A percentile compares a stretch with the other conserved stretches of the same genome.
These are phyloP conservation scores for Talaromyces trachyspermus DNA, from an alignment of 495 filamentous ascomycete species.

Conservation along the genomic window DNA sequence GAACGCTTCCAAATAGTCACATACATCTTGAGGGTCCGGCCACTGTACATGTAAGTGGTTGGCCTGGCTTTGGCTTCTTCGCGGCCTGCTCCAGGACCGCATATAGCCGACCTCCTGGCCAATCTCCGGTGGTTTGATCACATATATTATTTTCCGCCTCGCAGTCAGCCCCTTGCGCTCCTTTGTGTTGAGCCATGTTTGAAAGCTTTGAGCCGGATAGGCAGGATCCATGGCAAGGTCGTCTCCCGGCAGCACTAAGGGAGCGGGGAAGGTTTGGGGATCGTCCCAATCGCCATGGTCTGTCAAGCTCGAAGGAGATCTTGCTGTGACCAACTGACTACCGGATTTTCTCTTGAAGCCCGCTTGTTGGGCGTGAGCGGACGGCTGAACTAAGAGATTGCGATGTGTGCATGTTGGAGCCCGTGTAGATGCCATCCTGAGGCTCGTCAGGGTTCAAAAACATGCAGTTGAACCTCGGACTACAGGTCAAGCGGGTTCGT, in stretches of 20 bases:
- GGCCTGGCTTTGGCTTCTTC: not conserved
- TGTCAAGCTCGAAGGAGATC: no score
- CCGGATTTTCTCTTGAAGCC: no score
- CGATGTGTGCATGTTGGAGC: no score
- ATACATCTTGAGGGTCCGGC: constrained; percentile 28
- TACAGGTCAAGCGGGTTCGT: no score
- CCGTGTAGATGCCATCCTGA: no score
- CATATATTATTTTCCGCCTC: constrained; percentile 44
- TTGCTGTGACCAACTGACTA: no score
- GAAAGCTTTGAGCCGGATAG: constrained; percentile 49
- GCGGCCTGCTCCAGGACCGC: constrained; percentile 28
- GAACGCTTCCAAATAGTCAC: constrained; percentile 51
- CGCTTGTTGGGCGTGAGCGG: no score
- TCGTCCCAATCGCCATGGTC: no score
- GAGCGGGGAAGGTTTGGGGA: constrained; percentile 61
- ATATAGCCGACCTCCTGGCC: constrained; percentile 25
- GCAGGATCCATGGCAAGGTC: constrained; percentile 48
- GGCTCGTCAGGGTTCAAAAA: no score
- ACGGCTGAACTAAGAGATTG: no score
- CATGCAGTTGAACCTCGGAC: no score
- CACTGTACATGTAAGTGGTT: not conserved
- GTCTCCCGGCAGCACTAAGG: constrained; percentile 54
- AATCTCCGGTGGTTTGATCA: constrained; percentile 38
- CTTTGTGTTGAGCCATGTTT: constrained; percentile 43
- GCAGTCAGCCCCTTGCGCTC: constrained; percentile 46